phyloP scores from a whole-genome alignment of 1,139 yeast genomes.

The Nakaseomyces sp. region DNA sequence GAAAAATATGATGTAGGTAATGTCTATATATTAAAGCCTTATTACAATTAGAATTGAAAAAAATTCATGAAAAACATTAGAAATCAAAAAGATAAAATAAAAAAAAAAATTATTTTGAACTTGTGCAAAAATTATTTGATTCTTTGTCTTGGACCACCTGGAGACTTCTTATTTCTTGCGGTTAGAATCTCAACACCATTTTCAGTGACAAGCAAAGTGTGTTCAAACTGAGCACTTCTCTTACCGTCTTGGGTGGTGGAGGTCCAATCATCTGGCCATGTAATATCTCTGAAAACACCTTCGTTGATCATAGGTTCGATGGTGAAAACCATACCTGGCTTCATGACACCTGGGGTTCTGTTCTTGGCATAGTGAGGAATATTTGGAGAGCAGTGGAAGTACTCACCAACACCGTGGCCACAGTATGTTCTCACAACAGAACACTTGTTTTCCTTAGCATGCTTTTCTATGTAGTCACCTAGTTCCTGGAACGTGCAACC shows the following conservation, averaged over 20 bases:
- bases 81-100: background rate
- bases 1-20: background rate
- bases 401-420: conserved; percentile 87
- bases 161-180: conserved; percentile 66
- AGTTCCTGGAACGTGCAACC: conserved; percentile 81
- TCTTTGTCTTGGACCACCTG: conserved; percentile 80
- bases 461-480: conserved; percentile 83
- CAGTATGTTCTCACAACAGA: conserved; percentile 86
- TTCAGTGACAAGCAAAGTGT: conserved; percentile 85
- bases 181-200: conserved; percentile 88
- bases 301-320: conserved; percentile 95
- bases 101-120: background rate
- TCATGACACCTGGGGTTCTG: conserved; percentile 88
- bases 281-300: conserved; percentile 72
- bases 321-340: conserved; percentile 95
- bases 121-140: conserved; percentile 30
- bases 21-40: background rate
- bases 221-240: conserved; percentile 90
- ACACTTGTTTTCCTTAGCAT: conserved; percentile 69
- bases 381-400: conserved; percentile 89
- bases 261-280: conserved; percentile 99
- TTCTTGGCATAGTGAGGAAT: conserved; percentile 92
- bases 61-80: background rate
- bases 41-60: background rate
- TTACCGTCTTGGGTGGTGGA: conserved; percentile 82